Conservation (phyloP, 2,329 filamentous ascomycete genomes). For the Trichophyton mentagrophytes region DNA sequence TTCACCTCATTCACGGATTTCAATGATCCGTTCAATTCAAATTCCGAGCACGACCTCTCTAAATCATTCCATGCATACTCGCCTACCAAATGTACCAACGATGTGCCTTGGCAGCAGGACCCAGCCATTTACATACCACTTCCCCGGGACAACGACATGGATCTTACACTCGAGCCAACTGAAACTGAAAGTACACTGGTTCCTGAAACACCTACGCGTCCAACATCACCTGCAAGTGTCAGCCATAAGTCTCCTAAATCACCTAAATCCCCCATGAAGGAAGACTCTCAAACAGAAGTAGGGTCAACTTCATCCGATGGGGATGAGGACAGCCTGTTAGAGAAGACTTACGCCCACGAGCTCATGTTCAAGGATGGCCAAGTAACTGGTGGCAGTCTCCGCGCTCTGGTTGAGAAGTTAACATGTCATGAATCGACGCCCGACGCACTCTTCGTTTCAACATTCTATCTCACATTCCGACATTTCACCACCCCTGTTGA, state of each 20-base stretch:
- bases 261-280: constrained; percentile 52
- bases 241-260: constrained; percentile 34
- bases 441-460: constrained; percentile 79
- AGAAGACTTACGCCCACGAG: constrained; percentile 83
- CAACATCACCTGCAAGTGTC: constrained; percentile 42
- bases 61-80: constrained; percentile 4
- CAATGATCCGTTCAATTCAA: constrained; percentile 13
- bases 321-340: constrained; percentile 71
- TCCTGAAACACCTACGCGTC: constrained; percentile 4
- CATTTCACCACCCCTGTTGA: constrained; percentile 73
- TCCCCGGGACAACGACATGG: constrained; percentile 6
- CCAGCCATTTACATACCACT: constrained; percentile 25
- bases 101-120: constrained; percentile 12
- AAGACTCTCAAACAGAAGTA: constrained; percentile 53
- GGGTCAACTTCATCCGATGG: constrained; percentile 53
- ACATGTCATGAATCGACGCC: constrained; percentile 89
- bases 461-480: constrained; percentile 92
- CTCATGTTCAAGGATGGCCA: constrained; percentile 90
- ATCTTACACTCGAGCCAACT: constrained; percentile 11
- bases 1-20: constrained; percentile 11
- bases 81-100: neutral
- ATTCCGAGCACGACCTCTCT: constrained; percentile 2
- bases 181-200: constrained; percentile 20
- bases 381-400: constrained; percentile 80
- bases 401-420: constrained; percentile 83